These are phyloP conservation scores for Stentor roeselii DNA, from an alignment of 73 alveolate species.

Conservation along the genomic window DNA sequence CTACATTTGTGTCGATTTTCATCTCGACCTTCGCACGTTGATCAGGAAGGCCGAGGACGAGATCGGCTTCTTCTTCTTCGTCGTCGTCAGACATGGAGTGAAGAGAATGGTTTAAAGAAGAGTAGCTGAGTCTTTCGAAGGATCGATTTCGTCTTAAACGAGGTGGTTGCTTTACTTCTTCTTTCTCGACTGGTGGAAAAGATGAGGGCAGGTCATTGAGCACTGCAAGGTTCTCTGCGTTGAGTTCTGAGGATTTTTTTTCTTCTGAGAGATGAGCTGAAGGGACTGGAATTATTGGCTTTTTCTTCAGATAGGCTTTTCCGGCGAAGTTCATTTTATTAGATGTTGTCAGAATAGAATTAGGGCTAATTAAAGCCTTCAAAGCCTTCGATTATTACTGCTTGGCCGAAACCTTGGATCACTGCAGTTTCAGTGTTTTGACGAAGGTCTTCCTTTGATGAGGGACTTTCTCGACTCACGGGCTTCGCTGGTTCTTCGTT, in stretches of 20 bases:
- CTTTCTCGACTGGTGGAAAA: background rate
- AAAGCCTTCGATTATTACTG: too few species aligned
- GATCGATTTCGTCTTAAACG: background rate
- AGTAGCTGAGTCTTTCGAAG: conserved; percentile 9
- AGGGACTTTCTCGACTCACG: too few species aligned
- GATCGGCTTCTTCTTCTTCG: background rate
- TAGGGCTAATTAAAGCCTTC: too few species aligned
- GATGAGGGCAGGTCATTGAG: background rate
- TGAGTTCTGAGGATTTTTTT: background rate
- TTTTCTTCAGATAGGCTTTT: conserved; percentile 26
- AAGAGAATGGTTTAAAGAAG: background rate
- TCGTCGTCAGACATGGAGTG: background rate
- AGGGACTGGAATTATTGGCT: background rate
- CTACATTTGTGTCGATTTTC: conserved; percentile 69
- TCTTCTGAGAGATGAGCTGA: background rate
- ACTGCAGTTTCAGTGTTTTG: too few species aligned
- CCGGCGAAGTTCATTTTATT: conserved; percentile 29
- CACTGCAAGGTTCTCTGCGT: background rate
- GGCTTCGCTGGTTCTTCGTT: too few species aligned
- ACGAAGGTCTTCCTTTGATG: too few species aligned
- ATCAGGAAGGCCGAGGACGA: background rate
- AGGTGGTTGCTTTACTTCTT: background rate
- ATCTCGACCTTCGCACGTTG: conserved; percentile 13
- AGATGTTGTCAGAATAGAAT: too few species aligned
- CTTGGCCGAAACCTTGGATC: too few species aligned